Conservation (phyloP, 1,139 yeast species). For the Candida labiduridarum region DNA sequence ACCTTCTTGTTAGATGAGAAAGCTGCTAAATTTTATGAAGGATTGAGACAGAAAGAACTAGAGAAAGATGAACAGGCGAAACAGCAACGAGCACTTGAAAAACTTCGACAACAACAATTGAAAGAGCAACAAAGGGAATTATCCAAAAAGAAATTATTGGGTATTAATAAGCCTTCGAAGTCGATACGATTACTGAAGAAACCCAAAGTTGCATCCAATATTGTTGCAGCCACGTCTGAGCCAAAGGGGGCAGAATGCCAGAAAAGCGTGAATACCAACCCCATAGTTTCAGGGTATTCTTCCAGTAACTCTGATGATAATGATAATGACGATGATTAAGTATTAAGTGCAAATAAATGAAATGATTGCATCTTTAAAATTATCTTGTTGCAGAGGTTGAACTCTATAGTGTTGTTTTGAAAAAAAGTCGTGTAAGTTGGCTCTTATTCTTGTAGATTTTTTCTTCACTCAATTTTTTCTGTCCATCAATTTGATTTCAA, state of each 20-base stretch:
- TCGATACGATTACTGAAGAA: not conserved
- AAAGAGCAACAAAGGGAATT: conserved; percentile 7
- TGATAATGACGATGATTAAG: conserved; percentile 3
- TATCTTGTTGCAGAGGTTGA: too few relatives aligned
- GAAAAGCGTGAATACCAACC: not conserved
- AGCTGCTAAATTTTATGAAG: conserved; percentile 30
- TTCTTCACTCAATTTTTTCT: not conserved
- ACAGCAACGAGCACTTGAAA: conserved; percentile 15
- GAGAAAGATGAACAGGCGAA: conserved; percentile 18
- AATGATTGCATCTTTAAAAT: too few relatives aligned
- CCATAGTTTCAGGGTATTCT: not conserved
- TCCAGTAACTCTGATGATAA: conserved; percentile 7
- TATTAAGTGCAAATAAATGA: not conserved
- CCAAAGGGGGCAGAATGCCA: not conserved
- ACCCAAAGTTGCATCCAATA: not conserved
- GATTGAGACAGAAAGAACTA: conserved; percentile 21
- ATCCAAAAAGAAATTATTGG: not conserved
- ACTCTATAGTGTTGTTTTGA: not conserved
- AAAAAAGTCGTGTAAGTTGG: conserved; percentile 6
- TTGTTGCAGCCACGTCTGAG: not conserved
- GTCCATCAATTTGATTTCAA: conserved; percentile 11
- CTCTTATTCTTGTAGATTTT: not conserved
- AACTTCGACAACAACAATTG: conserved; percentile 11
- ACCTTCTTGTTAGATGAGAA: conserved; percentile 37
- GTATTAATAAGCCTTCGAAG: not conserved